Conservation (phyloP, 208 protist genomes). For the Leishmania braziliensis region DNA sequence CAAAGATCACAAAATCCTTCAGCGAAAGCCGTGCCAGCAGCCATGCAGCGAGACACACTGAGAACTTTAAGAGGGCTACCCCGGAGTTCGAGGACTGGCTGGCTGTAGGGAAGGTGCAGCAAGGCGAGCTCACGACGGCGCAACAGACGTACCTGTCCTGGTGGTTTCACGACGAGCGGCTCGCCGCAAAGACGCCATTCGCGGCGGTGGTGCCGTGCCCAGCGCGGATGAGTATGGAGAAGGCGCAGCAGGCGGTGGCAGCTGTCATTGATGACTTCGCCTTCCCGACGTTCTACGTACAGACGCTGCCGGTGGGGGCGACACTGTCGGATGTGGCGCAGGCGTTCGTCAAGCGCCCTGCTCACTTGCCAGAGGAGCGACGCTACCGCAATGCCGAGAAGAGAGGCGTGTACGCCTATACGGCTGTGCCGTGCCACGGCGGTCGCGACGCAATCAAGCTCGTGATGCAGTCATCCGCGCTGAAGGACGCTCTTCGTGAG, state of each 20-base stretch:
- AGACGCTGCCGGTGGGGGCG: conserved; percentile 54
- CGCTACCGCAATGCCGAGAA: conserved; percentile 31
- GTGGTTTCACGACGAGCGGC: conserved; percentile 61
- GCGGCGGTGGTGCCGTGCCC: conserved; percentile 59
- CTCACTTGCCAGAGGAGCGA: conserved; percentile 31
- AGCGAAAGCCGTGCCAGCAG: neutral
- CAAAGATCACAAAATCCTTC: neutral
- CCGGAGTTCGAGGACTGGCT: conserved; percentile 18
- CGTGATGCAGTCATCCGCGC: conserved; percentile 23
- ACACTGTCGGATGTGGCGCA: conserved; percentile 51
- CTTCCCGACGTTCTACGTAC: conserved; percentile 52
- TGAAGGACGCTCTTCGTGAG: conserved; percentile 44
- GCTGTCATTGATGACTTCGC: conserved; percentile 52
- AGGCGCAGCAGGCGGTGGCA: conserved; percentile 30
- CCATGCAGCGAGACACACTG: neutral
- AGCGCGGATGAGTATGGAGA: conserved; percentile 29
- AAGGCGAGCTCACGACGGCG: conserved; percentile 4
- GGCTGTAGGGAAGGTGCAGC: conserved; percentile 4
- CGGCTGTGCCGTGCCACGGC: conserved; percentile 38
- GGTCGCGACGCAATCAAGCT: conserved; percentile 49
- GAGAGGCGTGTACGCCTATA: conserved; percentile 40
- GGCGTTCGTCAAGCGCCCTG: conserved; percentile 45
- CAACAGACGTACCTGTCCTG: conserved; percentile 18
- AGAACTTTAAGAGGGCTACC: neutral
- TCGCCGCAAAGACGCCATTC: conserved; percentile 61